A percentile compares a stretch with the other conserved stretches of the same genome.
These are phyloP conservation scores for Rhodotorula sp. DNA, from an alignment of 1,284 basidiomycete genomes.

Conservation along the genomic window DNA sequence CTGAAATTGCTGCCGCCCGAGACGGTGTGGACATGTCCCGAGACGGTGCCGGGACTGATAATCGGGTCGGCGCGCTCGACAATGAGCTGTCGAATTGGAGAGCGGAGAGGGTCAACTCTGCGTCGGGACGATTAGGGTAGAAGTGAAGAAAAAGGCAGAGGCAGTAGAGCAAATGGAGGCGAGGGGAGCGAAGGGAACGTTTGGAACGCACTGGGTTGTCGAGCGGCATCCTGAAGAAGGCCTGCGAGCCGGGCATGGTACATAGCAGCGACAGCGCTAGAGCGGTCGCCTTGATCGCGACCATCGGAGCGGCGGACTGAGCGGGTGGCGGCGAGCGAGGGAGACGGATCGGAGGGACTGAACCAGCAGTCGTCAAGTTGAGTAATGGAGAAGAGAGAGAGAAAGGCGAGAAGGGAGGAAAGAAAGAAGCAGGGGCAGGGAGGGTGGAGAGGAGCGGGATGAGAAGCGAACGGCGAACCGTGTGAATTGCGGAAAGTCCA, in stretches of 20 bases:
- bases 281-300: no score
- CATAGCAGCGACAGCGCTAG: no score
- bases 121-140: neutral
- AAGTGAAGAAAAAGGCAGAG: no score
- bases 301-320: no score
- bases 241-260: no score
- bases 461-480: neutral
- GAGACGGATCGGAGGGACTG: no score
- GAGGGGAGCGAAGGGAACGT: no score
- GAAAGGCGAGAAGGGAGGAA: neutral
- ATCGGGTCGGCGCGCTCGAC: constrained; percentile 56
- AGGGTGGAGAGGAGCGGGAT: neutral
- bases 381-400: neutral
- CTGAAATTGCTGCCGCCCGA: constrained; percentile 43
- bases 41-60: constrained; percentile 51
- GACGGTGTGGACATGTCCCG: constrained; percentile 30
- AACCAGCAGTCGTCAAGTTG: neutral
- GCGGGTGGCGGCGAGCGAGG: no score
- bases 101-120: neutral
- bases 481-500: neutral
- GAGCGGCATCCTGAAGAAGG: no score
- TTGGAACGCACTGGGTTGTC: no score
- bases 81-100: constrained; percentile 11
- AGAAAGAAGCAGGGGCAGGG: no score
- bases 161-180: no score